Evolutionary conservation across 208 protist genomes (phyloP).

Genomic region (Trypanosoma congolense): DNA sequence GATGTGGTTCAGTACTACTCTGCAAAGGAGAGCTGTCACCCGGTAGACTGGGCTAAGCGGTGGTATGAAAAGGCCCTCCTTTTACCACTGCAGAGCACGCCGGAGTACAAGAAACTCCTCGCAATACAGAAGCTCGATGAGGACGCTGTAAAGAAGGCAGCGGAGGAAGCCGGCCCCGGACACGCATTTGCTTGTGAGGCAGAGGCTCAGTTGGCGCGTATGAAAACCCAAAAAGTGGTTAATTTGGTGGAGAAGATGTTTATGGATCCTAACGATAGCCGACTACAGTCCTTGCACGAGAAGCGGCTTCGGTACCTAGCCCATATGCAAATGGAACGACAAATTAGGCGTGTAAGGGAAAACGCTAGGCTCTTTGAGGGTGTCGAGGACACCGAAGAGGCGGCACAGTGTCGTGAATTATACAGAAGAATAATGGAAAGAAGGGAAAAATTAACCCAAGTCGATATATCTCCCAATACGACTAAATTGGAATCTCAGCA

Average conservation of each 20-base stretch:
- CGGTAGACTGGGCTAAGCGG: slow-evolving; percentile 77
- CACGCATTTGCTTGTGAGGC: slow-evolving; percentile 24
- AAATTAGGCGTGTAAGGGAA: slow-evolving; percentile 67
- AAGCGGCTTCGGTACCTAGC: slow-evolving; percentile 76
- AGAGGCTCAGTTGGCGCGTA: slow-evolving; percentile 26
- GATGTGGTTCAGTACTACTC: slow-evolving; percentile 85
- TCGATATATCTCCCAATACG: slow-evolving; percentile 3
- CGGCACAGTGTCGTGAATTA: slow-evolving; percentile 40
- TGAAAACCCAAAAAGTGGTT: slow-evolving; percentile 41
- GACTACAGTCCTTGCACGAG: slow-evolving; percentile 65
- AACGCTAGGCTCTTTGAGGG: slow-evolving; percentile 67
- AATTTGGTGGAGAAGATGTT: slow-evolving; percentile 81
- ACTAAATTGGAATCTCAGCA: not conserved
- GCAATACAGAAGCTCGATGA: slow-evolving; percentile 44
- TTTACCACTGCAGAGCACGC: slow-evolving; percentile 60
- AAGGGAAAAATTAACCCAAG: slow-evolving; percentile 14
- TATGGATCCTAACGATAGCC: slow-evolving; percentile 57
- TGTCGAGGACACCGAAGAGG: slow-evolving; percentile 50
- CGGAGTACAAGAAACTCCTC: slow-evolving; percentile 65
- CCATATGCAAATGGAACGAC: slow-evolving; percentile 77
- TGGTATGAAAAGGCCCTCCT: slow-evolving; percentile 80
- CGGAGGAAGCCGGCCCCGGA: not conserved
- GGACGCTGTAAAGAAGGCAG: slow-evolving; percentile 21
- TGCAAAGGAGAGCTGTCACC: slow-evolving; percentile 54
- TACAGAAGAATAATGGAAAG: slow-evolving; percentile 46